Evolutionary conservation across 2,329 filamentous ascomycete species (phyloP), one percentile per base, ranked within the genome.

Genomic region (Epichloe uncinata): DNA sequence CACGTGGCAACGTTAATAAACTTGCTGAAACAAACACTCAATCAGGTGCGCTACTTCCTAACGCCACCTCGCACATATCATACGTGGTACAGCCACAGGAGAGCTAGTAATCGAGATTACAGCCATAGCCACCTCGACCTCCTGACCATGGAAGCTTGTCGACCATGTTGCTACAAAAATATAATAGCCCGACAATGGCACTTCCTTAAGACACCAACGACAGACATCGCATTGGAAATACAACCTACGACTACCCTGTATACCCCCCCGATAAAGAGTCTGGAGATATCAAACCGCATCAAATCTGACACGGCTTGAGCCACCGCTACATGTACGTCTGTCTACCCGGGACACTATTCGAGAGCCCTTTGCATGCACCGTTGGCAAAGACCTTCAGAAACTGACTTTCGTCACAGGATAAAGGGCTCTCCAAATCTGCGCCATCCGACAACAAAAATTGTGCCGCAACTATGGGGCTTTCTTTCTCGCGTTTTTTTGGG

Each of bases 401-500:
- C 47, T 43, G 38, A 48, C 40, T 18, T 47, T 33, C 13, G 34
- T 8, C 5, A 9, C 33, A 30, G 16, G 6, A 13, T 15, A n/a
- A n/a, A 40, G 7, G 11, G 30, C 30, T 43, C 8, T 37, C 36
- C 33, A 13, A 30, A 3, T 8, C 40, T 26, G 30, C 15, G n/a
- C 37, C 45, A 13, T 5, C 13, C 8, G 7, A 42, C 13, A 8
- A 20, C n/a, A 41, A 42, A 1, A 2, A 35, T 37, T 8, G 38
- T 36, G 16, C 26, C 38, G 30, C 37, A 43, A 61, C 5, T 37
- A 76, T 75, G 72, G 70, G 68, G 51, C 61, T 77, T 50, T 72
- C 71, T 61, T 75, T 69, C 58, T 62, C 62, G 49, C 75, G 72
- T 56, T 60, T 62, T 48, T 77, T 54, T 26, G 74, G 74, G 54